These are phyloP conservation scores for Eudorina sp. DNA, from an alignment of 139 green algal species.

Conservation along the genomic window DNA sequence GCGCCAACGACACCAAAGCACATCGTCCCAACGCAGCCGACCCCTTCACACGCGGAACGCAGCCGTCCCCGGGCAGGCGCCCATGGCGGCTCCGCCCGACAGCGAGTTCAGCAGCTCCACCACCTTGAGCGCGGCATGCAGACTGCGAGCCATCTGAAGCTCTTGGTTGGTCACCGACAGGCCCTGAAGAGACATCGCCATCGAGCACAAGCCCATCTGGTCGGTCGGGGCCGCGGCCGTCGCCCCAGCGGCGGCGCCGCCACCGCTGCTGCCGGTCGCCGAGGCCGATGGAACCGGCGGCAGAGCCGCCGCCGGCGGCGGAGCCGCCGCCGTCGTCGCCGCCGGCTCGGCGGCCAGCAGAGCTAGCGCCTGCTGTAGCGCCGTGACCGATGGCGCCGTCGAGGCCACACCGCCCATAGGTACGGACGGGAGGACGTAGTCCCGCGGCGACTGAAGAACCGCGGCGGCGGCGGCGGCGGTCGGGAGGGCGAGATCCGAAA, in stretches of 20 bases:
- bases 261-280: too few species aligned
- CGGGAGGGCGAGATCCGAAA: neutral
- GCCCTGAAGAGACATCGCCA: neutral
- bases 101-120: constrained; percentile 31
- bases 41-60: neutral
- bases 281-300: neutral
- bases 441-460: neutral
- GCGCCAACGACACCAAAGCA: too few species aligned
- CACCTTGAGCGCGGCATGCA: constrained; percentile 47
- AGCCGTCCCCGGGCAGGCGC: neutral
- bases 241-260: neutral
- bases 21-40: too few species aligned
- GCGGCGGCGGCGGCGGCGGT: neutral
- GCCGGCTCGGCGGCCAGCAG: neutral
- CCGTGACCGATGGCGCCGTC: neutral
- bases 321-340: neutral
- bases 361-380: constrained; percentile 27
- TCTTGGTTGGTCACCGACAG: neutral
- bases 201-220: neutral
- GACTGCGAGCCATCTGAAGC: constrained; percentile 29
- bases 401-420: neutral
- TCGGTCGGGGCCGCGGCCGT: too few species aligned
- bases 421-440: neutral
- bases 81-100: neutral
- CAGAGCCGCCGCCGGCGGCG: neutral